Base-by-base conservation (phyloP, 2,329 filamentous ascomycete genomes). In the Colletotrichum gloeosporioides region DNA sequence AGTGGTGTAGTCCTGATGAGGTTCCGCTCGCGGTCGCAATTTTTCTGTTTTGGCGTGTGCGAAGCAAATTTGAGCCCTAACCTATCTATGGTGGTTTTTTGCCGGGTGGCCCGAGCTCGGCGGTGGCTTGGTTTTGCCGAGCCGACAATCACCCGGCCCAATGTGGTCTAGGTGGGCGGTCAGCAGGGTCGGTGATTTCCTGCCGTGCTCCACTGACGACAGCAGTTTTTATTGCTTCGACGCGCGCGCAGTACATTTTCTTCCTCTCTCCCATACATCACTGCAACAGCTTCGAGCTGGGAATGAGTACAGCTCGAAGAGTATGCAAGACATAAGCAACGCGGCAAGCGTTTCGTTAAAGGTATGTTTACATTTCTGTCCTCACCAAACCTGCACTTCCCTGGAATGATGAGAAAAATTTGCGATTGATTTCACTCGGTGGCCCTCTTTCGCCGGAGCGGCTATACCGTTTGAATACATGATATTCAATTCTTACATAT, bases 401-500 rank as follows among this genome's bases (percentile, higher is more conserved):
- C 78, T 84, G 81, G 81, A 80, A 94, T 95, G 96, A 98, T 98
- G 96, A 94, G 89, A 95, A 85, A 95, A 98, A 98, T 98, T 98
- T 98, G 96, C 96, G 96, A 96, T 96, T 98, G 96, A 98, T 94
- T 91, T 90, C 88, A 86, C 86, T 86, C 89, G 92, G 92, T 96
- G 95, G 95, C 90, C 88, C 94, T 92, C 95, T 94, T 85, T 87
- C 94, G 96, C 96, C 96, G 92, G 96, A 92, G 95, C 90, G 89
- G 94, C 93, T 90, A 93, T 93, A 96, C 93, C 93, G 90, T 88
- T 84, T 87, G 88, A 90, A 88, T 84, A 91, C 86, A 89, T 98
- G 96, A 98, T 94, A 98, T 95, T 96, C 87, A 93, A 84, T 92
- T 96, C 96, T 98, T 98, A 98, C 96, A 98, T 98, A 98, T 98